phyloP scores from a whole-genome alignment of 164 flowering plant species.

The Vitis labrusca region DNA sequence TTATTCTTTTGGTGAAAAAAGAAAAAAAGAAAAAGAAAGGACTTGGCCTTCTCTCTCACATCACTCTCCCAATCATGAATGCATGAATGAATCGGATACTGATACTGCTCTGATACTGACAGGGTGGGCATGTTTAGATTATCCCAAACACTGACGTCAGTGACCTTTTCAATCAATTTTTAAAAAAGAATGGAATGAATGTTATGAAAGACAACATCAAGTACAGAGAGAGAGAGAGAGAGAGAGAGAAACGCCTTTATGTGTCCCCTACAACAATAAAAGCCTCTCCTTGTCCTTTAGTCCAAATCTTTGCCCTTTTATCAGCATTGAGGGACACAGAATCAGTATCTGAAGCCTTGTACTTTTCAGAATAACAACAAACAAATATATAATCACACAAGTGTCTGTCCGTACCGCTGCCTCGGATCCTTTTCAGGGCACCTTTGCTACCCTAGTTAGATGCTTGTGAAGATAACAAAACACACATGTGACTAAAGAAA shows the following conservation, averaged over 20 bases:
- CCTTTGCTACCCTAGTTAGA: conserved; percentile 8
- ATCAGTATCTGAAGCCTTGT: conserved; percentile 14
- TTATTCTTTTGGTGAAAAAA: no score
- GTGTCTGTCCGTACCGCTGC: neutral
- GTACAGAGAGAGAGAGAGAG: neutral
- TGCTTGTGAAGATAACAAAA: neutral
- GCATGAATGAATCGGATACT: conserved; percentile 3
- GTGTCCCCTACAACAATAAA: neutral
- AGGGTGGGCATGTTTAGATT: conserved; percentile 9
- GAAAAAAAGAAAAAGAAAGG: no score
- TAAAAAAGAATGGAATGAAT: neutral
- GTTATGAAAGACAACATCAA: neutral
- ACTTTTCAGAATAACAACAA: conserved; percentile 10
- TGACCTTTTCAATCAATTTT: conserved; percentile 7
- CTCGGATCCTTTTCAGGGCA: conserved; percentile 6
- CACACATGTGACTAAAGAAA: conserved; percentile 3
- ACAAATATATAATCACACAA: conserved; percentile 5
- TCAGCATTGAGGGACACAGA: conserved; percentile 8
- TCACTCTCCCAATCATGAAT: conserved; percentile 17
- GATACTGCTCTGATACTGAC: conserved; percentile 7
- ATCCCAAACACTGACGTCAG: conserved; percentile 19
- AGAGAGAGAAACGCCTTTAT: no score
- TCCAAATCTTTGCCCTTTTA: neutral
- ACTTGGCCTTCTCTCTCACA: neutral
- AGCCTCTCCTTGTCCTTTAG: conserved; percentile 17